phyloP scores from a whole-genome alignment of 2,329 filamentous ascomycete genomes.

The Cladosporium sp. region DNA sequence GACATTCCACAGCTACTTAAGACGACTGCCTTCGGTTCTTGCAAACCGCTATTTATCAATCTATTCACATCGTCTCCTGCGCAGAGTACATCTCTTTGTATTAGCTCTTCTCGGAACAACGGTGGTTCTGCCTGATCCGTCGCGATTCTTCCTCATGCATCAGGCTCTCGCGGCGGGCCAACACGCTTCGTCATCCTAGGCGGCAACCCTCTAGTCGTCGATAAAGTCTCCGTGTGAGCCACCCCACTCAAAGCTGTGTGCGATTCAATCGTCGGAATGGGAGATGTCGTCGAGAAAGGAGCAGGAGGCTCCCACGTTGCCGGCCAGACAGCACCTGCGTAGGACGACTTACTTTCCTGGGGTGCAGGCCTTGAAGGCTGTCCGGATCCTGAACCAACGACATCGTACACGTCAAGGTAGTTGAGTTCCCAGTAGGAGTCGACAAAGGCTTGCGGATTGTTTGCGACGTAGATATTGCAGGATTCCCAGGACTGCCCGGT shows the following conservation, averaged over 20 bases:
- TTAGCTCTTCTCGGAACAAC: too few species aligned
- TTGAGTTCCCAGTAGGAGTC: slow-evolving; percentile 38
- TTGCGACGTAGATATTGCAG: slow-evolving; percentile 28
- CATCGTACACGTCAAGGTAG: slow-evolving; percentile 33
- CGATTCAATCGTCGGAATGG: background rate
- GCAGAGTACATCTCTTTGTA: too few species aligned
- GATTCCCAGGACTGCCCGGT: slow-evolving; percentile 22
- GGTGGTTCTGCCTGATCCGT: too few species aligned
- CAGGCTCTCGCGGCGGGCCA: too few species aligned
- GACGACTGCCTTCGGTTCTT: too few species aligned
- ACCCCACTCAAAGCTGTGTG: background rate
- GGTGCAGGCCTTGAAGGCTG: background rate
- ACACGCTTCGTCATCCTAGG: background rate
- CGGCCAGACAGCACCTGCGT: slow-evolving; percentile 7
- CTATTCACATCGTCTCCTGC: too few species aligned
- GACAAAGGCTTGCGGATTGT: slow-evolving; percentile 28
- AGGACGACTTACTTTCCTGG: background rate
- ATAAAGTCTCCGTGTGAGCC: background rate
- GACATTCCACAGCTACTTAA: too few species aligned
- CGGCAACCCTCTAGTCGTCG: background rate
- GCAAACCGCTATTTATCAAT: too few species aligned
- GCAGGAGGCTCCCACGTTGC: slow-evolving; percentile 2
- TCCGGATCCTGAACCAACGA: background rate
- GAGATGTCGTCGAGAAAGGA: background rate
- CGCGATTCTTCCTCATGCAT: too few species aligned